Evolutionary conservation across 2,329 filamentous ascomycete genomes (phyloP), one percentile per base, ranked within the genome.

Genomic region (Knoxdaviesia capensis): DNA sequence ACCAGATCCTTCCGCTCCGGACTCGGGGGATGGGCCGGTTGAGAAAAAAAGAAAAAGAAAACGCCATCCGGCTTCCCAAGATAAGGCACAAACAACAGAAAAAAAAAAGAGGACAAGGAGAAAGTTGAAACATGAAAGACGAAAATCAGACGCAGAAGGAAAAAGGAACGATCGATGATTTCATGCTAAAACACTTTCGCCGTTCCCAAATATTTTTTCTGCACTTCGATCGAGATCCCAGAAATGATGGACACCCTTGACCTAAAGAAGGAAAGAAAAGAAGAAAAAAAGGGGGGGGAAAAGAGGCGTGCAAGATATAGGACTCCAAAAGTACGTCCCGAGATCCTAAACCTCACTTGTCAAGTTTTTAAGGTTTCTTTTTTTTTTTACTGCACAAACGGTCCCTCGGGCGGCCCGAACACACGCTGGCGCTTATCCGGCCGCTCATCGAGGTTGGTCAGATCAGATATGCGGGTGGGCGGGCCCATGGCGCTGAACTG

Each of bases 381-480:
- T 20, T 20, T 3, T 2, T 2, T 20, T 20, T 20, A 20, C 20
- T 20, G 20, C 20, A 20, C 31, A 37, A 44, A 44, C 9, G 43
- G 36, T 7, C 41, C 31, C 10, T 43, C 42, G 9, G 20, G 20
- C 20, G 44, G 44, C n/a, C 44, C 44, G 32, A 37, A 46, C 2
- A 46, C 32, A 29, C 44, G 41, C 10, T 36, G 42, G 32, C 44
- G 39, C 34, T 46, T 46, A 30, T 46, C 44, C 6, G 44, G 44
- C 20, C 44, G 39, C 9, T 43, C 44, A 28, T 42, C 40, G 28
- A 40, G n/a, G n/a, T 33, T 10, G 2, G 36, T 34, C 29, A 20
- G 20, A 20, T 20, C 20, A 20, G 20, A 20, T 2, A 20, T 20
- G 20, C 20, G 20, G 20, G 20, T 20, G 20, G 20, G 20, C 20